Conservation (phyloP, 1,284 basidiomycete genomes). For the Ceratobasidium sp. region DNA sequence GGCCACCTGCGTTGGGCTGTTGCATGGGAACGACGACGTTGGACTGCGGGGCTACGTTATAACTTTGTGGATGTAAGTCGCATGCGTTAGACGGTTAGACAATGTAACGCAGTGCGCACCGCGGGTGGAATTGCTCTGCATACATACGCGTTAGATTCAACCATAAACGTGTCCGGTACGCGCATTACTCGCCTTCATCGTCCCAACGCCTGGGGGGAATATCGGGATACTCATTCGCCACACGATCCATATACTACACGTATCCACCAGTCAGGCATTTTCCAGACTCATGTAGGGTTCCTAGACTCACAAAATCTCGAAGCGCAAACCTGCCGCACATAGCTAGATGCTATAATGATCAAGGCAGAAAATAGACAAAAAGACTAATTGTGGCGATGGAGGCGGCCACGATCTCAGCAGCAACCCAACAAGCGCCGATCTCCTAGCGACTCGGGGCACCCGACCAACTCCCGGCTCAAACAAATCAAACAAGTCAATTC, state of each 20-base stretch:
- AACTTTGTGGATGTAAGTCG: constrained; percentile 22
- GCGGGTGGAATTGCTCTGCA: constrained; percentile 41
- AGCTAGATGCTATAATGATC: too few relatives aligned
- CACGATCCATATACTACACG: constrained; percentile 19
- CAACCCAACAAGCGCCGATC: constrained; percentile 26
- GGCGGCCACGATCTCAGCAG: background rate
- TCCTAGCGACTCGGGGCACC: background rate
- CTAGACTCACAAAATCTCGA: constrained; percentile 22
- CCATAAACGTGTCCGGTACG: too few relatives aligned
- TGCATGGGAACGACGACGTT: constrained; percentile 46
- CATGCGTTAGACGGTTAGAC: background rate
- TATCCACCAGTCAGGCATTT: background rate
- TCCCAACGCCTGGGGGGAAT: constrained; percentile 35
- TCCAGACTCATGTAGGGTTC: background rate
- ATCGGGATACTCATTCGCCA: constrained; percentile 30
- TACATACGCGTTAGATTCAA: background rate
- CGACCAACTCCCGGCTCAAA: background rate
- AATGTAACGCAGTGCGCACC: constrained; percentile 15
- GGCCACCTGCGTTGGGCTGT: constrained; percentile 51
- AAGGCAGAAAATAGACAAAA: background rate
- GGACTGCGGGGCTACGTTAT: constrained; percentile 49
- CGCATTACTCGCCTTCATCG: constrained; percentile 19
- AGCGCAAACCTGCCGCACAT: constrained; percentile 38
- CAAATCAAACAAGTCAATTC: constrained; percentile 21
- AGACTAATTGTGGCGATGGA: constrained; percentile 5